A percentile compares a stretch with the other conserved stretches of the same genome.
Evolutionary conservation across 768 basidiomycete genomes (phyloP).

Genomic region (Cyclocybe cylindracea): DNA sequence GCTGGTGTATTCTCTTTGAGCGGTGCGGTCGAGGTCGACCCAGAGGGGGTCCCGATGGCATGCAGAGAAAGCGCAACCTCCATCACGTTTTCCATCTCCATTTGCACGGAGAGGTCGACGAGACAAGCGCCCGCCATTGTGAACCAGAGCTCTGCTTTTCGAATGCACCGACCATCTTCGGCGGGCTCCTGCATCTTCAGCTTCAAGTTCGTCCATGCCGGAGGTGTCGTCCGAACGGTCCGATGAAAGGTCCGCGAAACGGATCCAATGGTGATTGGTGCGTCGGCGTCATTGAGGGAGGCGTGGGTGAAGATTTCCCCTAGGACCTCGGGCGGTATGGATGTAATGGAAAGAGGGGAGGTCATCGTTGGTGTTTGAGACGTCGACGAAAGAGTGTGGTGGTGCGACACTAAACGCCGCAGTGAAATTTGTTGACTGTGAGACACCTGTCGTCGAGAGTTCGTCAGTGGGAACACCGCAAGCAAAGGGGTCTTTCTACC

Average conservation of each 20-base stretch:
- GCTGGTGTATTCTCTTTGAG: neutral
- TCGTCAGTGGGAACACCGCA: no score
- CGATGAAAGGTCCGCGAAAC: slow-evolving; percentile 31
- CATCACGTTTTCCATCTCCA: neutral
- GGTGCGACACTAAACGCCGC: slow-evolving; percentile 1
- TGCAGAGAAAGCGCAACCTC: neutral
- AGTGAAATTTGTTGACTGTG: neutral
- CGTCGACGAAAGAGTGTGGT: neutral
- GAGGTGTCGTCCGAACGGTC: slow-evolving; percentile 28
- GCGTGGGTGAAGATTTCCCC: slow-evolving; percentile 34
- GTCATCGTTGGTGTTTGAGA: neutral
- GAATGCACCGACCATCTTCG: slow-evolving; percentile 6
- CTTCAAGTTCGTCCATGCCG: slow-evolving; percentile 28
- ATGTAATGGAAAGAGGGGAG: neutral
- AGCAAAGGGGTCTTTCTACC: no score
- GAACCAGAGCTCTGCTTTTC: slow-evolving; percentile 34
- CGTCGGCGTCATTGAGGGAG: slow-evolving; percentile 25
- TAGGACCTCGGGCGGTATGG: slow-evolving; percentile 34
- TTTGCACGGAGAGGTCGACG: slow-evolving; percentile 21
- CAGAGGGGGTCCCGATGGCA: neutral
- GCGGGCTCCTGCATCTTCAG: slow-evolving; percentile 14
- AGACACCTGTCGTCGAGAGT: no score
- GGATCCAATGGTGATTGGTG: slow-evolving; percentile 30
- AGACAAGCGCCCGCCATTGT: slow-evolving; percentile 24
- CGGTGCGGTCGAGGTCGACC: neutral